A percentile compares a stretch with the other conserved stretches of the same genome.
phyloP scores from a whole-genome alignment of 73 alveolate genomes.

The Symbiodinium pilosum region DNA sequence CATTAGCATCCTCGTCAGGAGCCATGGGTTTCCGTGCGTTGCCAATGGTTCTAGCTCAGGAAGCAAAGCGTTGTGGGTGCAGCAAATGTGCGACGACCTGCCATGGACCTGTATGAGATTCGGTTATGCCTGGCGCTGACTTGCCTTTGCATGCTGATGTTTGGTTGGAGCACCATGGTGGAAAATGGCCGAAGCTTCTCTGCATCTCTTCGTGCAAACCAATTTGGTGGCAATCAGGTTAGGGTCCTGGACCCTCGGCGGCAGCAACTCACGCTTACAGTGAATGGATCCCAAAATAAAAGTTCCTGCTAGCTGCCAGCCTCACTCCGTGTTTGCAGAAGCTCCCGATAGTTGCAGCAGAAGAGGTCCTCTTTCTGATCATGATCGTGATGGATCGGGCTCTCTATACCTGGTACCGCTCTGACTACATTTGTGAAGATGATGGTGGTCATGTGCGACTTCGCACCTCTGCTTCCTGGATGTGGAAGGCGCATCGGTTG shows the following conservation, averaged over 20 bases:
- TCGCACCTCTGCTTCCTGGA: background rate
- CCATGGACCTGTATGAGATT: constrained; percentile 59
- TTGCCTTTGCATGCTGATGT: constrained; percentile 61
- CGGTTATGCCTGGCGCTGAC: constrained; percentile 56
- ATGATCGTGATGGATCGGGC: constrained; percentile 93
- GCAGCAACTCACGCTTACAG: background rate
- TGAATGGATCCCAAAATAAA: background rate
- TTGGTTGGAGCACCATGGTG: constrained; percentile 90
- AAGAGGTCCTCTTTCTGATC: constrained; percentile 47
- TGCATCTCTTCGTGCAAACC: constrained; percentile 18
- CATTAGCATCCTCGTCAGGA: no score
- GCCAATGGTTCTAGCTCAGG: background rate
- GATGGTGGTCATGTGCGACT: background rate
- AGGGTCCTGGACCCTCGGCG: constrained; percentile 41
- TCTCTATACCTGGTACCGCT: constrained; percentile 85
- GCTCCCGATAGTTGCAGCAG: no score
- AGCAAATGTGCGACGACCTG: constrained; percentile 70
- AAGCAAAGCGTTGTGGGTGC: constrained; percentile 28
- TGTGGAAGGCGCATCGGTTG: background rate
- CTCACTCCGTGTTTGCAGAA: no score
- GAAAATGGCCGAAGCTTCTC: constrained; percentile 90
- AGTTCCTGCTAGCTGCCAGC: background rate
- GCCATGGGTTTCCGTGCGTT: background rate
- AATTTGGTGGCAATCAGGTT: constrained; percentile 68
- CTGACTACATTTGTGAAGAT: constrained; percentile 13